These are phyloP conservation scores for Hibiscus tridactylites DNA, from an alignment of 345 rosid species.

Conservation along the genomic window DNA sequence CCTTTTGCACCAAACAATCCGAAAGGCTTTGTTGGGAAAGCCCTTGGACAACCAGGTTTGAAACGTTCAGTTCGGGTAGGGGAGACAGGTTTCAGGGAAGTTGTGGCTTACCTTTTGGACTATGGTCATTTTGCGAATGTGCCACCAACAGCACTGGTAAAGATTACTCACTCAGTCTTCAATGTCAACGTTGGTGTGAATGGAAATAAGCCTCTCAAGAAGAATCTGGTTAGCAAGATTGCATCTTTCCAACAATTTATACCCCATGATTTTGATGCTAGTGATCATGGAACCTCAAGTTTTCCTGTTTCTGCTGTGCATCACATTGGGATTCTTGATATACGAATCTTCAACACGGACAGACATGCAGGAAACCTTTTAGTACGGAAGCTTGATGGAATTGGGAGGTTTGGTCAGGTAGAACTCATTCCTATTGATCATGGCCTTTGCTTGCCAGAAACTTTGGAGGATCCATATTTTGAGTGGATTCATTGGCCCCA, in stretches of 20 bases:
- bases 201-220: constrained; percentile 48
- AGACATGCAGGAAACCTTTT: constrained; percentile 97
- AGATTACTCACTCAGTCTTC: constrained; percentile 85
- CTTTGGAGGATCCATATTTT: constrained; percentile 92
- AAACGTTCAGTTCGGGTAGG: constrained; percentile 94
- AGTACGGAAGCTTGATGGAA: constrained; percentile 69
- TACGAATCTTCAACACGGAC: constrained; percentile 88
- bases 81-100: constrained; percentile 94
- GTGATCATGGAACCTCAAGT: constrained; percentile 76
- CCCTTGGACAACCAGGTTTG: constrained; percentile 91
- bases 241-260: constrained; percentile 93
- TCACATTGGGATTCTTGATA: constrained; percentile 82
- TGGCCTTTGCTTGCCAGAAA: constrained; percentile 94
- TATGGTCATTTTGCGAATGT: constrained; percentile 74
- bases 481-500: constrained; percentile 99
- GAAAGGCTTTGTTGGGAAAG: constrained; percentile 94
- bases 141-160: constrained; percentile 93
- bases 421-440: constrained; percentile 97
- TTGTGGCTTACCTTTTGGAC: constrained; percentile 97
- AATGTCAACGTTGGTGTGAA: constrained; percentile 79
- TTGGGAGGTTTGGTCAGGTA: constrained; percentile 68
- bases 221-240: constrained; percentile 77
- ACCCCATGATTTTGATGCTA: constrained; percentile 85
- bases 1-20: constrained; percentile 86
- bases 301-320: constrained; percentile 90